These are phyloP conservation scores for Populus euphratica DNA, from an alignment of 345 rosid species.

Conservation along the genomic window DNA sequence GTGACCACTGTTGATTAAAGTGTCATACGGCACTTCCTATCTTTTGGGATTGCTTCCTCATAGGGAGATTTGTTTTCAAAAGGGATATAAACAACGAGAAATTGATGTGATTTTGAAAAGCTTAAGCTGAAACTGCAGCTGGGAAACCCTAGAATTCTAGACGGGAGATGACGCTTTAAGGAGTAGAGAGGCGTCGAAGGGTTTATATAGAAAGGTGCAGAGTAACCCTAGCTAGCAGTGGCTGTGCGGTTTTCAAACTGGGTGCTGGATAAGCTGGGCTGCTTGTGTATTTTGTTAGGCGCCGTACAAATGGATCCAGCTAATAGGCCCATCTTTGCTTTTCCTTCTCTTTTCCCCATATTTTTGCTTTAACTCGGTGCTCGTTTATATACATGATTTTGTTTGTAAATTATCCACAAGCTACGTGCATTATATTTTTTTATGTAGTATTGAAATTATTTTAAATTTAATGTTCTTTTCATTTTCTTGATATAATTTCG, in stretches of 20 bases:
- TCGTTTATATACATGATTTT: no score
- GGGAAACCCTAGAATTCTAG: neutral
- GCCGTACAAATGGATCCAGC: neutral
- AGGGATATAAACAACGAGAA: neutral
- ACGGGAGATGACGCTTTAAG: neutral
- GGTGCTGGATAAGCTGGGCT: neutral
- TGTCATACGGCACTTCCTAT: slow-evolving; percentile 78
- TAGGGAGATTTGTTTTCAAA: slow-evolving; percentile 10
- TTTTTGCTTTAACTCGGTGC: no score
- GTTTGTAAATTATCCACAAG: no score
- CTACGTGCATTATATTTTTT: no score
- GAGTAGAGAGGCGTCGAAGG: neutral
- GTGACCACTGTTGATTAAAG: slow-evolving; percentile 32
- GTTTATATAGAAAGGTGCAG: neutral
- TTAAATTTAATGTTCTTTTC: no score
- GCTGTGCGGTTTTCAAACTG: neutral
- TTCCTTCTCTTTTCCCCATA: no score
- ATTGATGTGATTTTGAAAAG: neutral
- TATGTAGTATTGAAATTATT: no score
- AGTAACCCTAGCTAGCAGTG: neutral
- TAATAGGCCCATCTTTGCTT: neutral
- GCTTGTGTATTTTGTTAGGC: neutral
- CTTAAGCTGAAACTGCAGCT: fast-evolving
- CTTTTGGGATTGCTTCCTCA: slow-evolving; percentile 52
- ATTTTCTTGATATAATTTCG: no score